Conservation (phyloP, 768 basidiomycete genomes). For the Boletus subparvulus region DNA sequence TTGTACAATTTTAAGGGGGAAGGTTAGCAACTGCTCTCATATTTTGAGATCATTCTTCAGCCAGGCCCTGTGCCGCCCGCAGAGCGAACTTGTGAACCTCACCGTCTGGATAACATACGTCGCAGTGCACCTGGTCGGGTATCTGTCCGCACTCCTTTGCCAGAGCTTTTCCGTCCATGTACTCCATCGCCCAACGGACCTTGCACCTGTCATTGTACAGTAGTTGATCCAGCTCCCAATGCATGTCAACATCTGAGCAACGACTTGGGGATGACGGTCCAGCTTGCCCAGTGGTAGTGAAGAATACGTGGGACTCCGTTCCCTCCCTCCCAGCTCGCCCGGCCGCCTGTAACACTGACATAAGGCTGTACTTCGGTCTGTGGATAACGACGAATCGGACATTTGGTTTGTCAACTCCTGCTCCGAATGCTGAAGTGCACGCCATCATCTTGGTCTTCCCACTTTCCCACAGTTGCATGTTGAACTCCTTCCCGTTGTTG, state of each 20-base stretch:
- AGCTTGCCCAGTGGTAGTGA: not conserved
- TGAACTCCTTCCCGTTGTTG: not conserved
- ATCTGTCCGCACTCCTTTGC: slow-evolving; percentile 1
- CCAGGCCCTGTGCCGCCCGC: not conserved
- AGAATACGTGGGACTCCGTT: not conserved
- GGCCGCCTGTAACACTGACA: not conserved
- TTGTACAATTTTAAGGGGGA: too few species aligned
- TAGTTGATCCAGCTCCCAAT: not conserved
- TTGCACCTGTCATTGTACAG: not conserved
- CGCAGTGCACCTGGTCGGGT: slow-evolving; percentile 2
- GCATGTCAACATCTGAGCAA: not conserved
- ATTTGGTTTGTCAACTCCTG: slow-evolving; percentile 2
- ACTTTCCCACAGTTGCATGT: not conserved
- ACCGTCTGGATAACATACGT: not conserved
- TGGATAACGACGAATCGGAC: not conserved
- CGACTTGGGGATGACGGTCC: not conserved
- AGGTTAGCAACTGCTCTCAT: too few species aligned
- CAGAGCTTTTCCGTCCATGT: not conserved
- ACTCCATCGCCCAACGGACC: not conserved
- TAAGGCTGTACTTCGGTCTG: not conserved
- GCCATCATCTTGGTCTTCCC: slow-evolving; percentile 1
- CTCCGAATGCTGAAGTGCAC: slow-evolving; percentile 1
- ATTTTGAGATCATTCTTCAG: too few species aligned
- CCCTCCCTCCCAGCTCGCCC: not conserved
- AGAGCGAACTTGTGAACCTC: not conserved